These are phyloP conservation scores for Elymus sibiricus DNA, from an alignment of 176 grass and related monocot species.

Conservation along the genomic window DNA sequence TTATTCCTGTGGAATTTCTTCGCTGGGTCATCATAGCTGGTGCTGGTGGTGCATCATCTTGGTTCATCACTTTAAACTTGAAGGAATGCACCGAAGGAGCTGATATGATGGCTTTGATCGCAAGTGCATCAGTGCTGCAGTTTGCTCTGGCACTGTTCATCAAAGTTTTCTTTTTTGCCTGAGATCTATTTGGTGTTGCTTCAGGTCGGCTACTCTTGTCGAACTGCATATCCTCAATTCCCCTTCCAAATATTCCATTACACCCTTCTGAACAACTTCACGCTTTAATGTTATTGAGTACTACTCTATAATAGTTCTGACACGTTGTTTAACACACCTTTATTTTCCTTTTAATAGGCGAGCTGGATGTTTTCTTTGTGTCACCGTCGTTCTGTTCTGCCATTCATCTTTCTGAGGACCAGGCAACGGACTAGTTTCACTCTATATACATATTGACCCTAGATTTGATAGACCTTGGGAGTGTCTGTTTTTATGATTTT, in stretches of 20 bases:
- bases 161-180: constrained; percentile 95
- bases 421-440: constrained; percentile 18
- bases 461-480: constrained; percentile 22
- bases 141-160: constrained; percentile 87
- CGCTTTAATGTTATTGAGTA: background rate
- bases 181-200: constrained; percentile 35
- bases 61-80: constrained; percentile 80
- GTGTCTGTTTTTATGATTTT: constrained; percentile 3
- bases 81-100: constrained; percentile 63
- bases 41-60: constrained; percentile 68
- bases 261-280: background rate
- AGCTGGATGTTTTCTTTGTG: constrained; percentile 3
- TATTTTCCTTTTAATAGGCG: constrained; percentile 32
- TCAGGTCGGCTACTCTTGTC: constrained; percentile 27
- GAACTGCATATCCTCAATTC: background rate
- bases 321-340: background rate
- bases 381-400: constrained; percentile 8
- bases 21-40: constrained; percentile 80
- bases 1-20: constrained; percentile 81
- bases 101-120: constrained; percentile 67
- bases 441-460: constrained; percentile 40
- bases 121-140: constrained; percentile 67
- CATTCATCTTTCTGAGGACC: constrained; percentile 15
- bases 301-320: background rate
- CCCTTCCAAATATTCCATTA: background rate